A percentile compares a stretch with the other conserved stretches of the same genome.
Evolutionary conservation across 1,284 basidiomycete species (phyloP).

Genomic region (Apiotrichum siamense): DNA sequence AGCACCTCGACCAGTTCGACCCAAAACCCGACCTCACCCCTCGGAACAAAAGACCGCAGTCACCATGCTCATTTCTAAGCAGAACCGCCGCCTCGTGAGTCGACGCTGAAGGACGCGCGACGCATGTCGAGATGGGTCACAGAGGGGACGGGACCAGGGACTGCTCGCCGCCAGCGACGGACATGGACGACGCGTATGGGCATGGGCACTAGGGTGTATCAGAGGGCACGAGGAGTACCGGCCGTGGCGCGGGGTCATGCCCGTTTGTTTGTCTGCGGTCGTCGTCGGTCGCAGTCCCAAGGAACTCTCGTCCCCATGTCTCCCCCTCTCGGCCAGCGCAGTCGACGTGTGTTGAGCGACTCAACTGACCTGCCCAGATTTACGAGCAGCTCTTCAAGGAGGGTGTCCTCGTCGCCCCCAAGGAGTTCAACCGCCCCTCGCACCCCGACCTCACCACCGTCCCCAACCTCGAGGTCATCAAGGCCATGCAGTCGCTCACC

Average conservation of each 20-base stretch:
- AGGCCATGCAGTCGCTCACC: slow-evolving; percentile 96
- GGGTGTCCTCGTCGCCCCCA: slow-evolving; percentile 98
- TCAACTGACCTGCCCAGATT: slow-evolving; percentile 51
- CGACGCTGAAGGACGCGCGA: background rate
- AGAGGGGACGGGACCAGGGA: background rate
- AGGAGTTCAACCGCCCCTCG: slow-evolving; percentile 95
- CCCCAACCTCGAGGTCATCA: slow-evolving; percentile 97
- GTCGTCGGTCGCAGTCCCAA: too few relatives aligned
- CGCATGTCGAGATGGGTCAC: background rate
- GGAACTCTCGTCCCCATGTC: too few relatives aligned
- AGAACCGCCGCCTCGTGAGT: slow-evolving; percentile 45
- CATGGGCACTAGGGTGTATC: too few relatives aligned
- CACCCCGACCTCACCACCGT: slow-evolving; percentile 91
- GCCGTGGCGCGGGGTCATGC: too few relatives aligned
- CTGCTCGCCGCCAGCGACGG: too few relatives aligned
- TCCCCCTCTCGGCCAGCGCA: too few relatives aligned
- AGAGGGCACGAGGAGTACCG: too few relatives aligned
- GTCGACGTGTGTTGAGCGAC: too few relatives aligned
- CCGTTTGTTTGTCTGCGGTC: too few relatives aligned
- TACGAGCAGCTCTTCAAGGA: slow-evolving; percentile 99
- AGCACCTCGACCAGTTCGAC: slow-evolving; percentile 19
- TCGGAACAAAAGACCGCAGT: slow-evolving; percentile 5
- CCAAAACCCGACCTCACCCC: slow-evolving; percentile 7
- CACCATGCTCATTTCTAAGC: slow-evolving; percentile 45
- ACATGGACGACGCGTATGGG: too few relatives aligned